Evolutionary conservation across 2,329 filamentous ascomycete species (phyloP).

Genomic region (Boeremia lycopersici): DNA sequence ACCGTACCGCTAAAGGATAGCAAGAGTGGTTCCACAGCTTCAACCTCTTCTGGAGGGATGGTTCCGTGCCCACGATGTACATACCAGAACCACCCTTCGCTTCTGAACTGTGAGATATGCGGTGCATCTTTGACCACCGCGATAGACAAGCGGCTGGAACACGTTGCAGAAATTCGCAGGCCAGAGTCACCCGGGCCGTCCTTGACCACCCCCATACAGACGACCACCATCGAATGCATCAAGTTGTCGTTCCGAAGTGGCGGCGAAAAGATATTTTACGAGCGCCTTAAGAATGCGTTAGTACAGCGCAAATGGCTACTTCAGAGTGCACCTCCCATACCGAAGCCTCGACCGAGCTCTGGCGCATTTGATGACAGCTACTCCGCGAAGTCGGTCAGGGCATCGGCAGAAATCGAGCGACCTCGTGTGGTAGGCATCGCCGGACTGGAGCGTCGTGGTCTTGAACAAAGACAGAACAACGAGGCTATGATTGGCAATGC

Average conservation of each 20-base stretch:
- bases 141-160: conserved; percentile 51
- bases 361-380: conserved; percentile 39
- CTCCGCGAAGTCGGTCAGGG: conserved; percentile 26
- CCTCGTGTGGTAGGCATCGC: conserved; percentile 83
- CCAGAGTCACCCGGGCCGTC: conserved; percentile 80
- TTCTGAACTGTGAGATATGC: conserved; percentile 89
- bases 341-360: conserved; percentile 60
- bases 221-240: conserved; percentile 73
- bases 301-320: conserved; percentile 96
- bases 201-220: conserved; percentile 56
- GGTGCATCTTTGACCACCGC: conserved; percentile 72
- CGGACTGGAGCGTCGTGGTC: conserved; percentile 82
- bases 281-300: conserved; percentile 84
- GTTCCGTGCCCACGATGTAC: conserved; percentile 81
- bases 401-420: conserved; percentile 30
- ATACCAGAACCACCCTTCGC: conserved; percentile 88
- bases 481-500: conserved; percentile 90
- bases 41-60: conserved; percentile 22
- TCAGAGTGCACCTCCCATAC: conserved; percentile 85
- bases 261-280: conserved; percentile 88
- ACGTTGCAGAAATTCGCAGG: conserved; percentile 51
- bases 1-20: conserved; percentile 39
- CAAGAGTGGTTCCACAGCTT: conserved; percentile 42
- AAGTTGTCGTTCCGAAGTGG: conserved; percentile 92
- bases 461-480: conserved; percentile 89